A percentile compares a stretch with the other conserved stretches of the same genome.
Evolutionary conservation across 2,329 filamentous ascomycete genomes (phyloP).

Genomic region (Tolypocladium inflatum): DNA sequence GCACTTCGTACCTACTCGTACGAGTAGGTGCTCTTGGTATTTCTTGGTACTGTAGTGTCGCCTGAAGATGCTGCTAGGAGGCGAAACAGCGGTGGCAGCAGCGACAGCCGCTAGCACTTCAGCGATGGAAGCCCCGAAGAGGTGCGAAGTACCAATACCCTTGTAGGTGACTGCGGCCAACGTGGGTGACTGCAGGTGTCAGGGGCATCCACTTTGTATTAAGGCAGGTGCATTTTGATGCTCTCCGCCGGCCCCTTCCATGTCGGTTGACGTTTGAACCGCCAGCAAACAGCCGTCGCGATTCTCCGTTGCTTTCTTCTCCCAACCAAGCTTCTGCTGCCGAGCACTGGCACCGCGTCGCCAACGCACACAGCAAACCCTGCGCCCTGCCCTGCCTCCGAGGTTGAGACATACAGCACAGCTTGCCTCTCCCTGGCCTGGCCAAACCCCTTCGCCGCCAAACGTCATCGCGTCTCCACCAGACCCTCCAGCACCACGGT

Average conservation of each 20-base stretch:
- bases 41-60: neutral
- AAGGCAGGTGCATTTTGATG: neutral
- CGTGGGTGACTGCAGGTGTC: neutral
- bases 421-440: neutral
- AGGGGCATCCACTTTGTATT: neutral
- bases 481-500: neutral
- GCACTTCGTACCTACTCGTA: too few relatives aligned
- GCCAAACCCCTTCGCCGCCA: neutral
- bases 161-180: neutral
- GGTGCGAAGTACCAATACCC: too few relatives aligned
- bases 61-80: neutral
- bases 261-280: neutral
- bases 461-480: slow-evolving; percentile 10
- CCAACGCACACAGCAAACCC: neutral
- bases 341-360: neutral
- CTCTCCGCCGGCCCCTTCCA: neutral
- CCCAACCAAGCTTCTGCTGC: neutral
- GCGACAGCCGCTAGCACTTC: neutral
- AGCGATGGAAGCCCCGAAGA: neutral
- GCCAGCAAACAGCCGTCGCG: neutral
- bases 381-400: neutral
- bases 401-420: neutral
- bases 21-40: too few relatives aligned
- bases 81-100: neutral
- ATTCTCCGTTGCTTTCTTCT: neutral